Conservation (phyloP, 2,329 filamentous ascomycete species). For the Albophoma yamanashiensis region DNA sequence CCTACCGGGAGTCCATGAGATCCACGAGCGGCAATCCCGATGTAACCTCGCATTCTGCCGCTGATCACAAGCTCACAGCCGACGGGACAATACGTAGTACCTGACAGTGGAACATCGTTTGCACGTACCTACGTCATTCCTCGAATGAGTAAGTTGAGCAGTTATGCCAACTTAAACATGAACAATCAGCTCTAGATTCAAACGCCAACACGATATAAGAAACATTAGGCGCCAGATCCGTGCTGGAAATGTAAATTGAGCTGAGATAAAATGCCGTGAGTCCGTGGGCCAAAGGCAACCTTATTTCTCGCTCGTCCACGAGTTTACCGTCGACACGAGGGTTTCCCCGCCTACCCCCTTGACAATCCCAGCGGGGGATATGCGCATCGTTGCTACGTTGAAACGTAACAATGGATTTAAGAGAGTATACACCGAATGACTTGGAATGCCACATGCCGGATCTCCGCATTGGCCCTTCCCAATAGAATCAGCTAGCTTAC, state of each 20-base stretch:
- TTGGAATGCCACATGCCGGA: background rate
- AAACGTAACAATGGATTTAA: background rate
- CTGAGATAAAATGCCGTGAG: background rate
- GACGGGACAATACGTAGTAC: background rate
- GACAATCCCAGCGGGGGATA: background rate
- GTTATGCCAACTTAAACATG: background rate
- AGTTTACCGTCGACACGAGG: background rate
- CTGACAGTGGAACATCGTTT: background rate
- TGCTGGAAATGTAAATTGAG: too few relatives aligned
- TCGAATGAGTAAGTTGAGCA: background rate
- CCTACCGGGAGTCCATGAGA: too few relatives aligned
- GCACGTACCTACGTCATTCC: background rate
- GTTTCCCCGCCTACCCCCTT: background rate
- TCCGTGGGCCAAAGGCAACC: background rate
- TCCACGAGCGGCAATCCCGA: background rate
- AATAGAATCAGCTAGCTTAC: background rate
- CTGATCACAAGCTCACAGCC: background rate
- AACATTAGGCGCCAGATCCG: too few relatives aligned
- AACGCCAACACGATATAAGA: background rate
- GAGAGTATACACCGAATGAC: background rate
- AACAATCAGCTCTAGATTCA: background rate
- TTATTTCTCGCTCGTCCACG: background rate
- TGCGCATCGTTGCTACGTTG: background rate
- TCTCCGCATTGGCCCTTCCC: background rate
- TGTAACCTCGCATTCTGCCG: background rate